Evolutionary conservation across 2,329 filamentous ascomycete genomes (phyloP).

Genomic region (Fusarium sp.): DNA sequence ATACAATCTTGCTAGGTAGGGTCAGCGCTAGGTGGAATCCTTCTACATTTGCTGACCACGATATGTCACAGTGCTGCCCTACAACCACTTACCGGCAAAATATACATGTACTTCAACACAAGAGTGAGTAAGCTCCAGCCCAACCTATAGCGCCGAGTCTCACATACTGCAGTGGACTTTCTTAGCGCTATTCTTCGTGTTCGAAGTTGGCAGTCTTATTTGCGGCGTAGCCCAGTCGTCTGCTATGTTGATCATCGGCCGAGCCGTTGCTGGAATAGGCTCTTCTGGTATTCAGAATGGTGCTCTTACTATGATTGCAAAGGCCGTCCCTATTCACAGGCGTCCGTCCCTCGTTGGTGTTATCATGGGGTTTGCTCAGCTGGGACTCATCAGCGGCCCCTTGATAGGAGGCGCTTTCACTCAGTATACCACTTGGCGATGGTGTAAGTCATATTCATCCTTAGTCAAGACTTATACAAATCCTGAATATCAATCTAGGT

Average conservation of each 20-base stretch:
- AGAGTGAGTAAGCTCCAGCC: constrained; percentile 46
- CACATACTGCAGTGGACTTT: constrained; percentile 41
- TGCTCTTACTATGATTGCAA: constrained; percentile 48
- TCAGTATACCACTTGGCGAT: constrained; percentile 55
- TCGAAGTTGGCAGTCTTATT: constrained; percentile 57
- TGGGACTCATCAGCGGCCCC: constrained; percentile 60
- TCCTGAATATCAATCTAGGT: constrained; percentile 39
- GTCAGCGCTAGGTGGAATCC: neutral
- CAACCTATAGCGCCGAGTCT: constrained; percentile 41
- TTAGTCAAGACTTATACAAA: neutral
- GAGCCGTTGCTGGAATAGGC: constrained; percentile 60
- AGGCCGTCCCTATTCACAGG: constrained; percentile 43
- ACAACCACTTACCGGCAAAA: constrained; percentile 62
- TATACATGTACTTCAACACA: constrained; percentile 54
- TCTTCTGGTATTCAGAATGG: constrained; percentile 56
- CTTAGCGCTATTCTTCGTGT: constrained; percentile 45
- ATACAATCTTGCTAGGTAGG: constrained; percentile 58
- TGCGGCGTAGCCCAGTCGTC: constrained; percentile 59
- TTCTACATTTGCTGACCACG: constrained; percentile 41
- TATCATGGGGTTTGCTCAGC: constrained; percentile 49
- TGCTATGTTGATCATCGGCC: constrained; percentile 60
- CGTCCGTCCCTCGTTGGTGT: constrained; percentile 45
- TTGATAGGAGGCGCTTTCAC: constrained; percentile 58
- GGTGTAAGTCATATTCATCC: constrained; percentile 48
- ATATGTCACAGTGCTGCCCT: constrained; percentile 54